Evolutionary conservation across 306 rosid genomes (phyloP).

Genomic region (Quercus ilex): DNA sequence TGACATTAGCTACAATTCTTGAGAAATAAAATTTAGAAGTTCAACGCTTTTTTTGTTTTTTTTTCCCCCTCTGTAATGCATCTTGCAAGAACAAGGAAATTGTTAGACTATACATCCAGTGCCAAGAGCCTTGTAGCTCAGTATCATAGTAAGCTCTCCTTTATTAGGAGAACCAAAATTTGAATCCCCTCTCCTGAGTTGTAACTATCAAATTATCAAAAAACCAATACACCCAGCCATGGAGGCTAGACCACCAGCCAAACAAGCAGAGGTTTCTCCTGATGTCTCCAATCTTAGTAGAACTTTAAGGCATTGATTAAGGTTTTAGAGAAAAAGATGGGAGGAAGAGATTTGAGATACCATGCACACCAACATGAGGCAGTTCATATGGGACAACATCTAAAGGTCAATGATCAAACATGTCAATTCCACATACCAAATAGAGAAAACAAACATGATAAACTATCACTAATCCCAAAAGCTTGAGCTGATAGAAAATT

Average conservation of each 20-base stretch:
- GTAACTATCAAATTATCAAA: no score
- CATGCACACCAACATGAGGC: background rate
- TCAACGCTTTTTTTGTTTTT: no score
- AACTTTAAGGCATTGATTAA: background rate
- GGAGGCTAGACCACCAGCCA: background rate
- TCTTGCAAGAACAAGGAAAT: background rate
- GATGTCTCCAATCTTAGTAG: background rate
- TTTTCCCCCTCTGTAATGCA: background rate
- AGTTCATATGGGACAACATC: background rate
- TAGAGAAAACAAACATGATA: background rate
- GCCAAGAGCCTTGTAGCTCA: no score
- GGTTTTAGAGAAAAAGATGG: background rate
- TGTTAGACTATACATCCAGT: background rate
- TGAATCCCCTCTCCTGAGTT: no score
- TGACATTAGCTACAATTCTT: background rate
- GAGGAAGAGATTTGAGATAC: background rate
- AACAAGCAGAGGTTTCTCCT: background rate
- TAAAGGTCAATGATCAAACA: background rate
- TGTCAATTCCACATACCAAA: background rate
- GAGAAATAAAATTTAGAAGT: background rate
- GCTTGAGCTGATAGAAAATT: no score
- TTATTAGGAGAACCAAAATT: no score
- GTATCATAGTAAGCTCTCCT: no score
- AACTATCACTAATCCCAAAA: background rate
- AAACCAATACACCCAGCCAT: background rate